Conservation (phyloP, 176 grass and related monocot species). For the Carex scoparia region DNA sequence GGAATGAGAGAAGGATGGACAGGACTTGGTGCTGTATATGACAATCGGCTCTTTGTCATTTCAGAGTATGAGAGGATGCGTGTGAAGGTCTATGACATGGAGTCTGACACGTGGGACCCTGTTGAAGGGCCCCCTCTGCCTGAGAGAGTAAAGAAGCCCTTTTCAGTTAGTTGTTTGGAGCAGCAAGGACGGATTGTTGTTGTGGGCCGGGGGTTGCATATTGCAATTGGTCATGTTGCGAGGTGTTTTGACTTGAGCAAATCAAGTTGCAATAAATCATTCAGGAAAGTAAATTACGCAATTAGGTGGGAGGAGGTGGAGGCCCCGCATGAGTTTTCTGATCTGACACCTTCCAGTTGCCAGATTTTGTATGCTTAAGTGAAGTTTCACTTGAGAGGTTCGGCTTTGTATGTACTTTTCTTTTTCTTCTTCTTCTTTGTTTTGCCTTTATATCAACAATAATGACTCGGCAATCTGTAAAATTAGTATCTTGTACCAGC, state of each 20-base stretch:
- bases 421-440: not conserved
- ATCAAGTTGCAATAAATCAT: constrained; percentile 8
- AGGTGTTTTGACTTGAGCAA: constrained; percentile 17
- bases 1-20: constrained; percentile 98
- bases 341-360: constrained; percentile 75
- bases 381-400: constrained; percentile 5
- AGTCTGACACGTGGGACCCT: constrained; percentile 56
- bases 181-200: constrained; percentile 41
- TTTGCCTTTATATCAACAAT: not conserved
- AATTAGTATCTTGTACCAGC: not conserved
- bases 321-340: constrained; percentile 39
- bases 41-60: constrained; percentile 56
- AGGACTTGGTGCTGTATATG: constrained; percentile 47
- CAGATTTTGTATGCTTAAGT: constrained; percentile 77
- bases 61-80: constrained; percentile 86
- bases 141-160: constrained; percentile 65
- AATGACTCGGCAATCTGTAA: not conserved
- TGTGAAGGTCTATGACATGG: constrained; percentile 66
- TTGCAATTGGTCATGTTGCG: constrained; percentile 55
- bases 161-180: constrained; percentile 55
- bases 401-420: not conserved
- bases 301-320: constrained; percentile 75
- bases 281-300: constrained; percentile 31
- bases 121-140: constrained; percentile 56
- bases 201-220: constrained; percentile 64